These are phyloP conservation scores for Nakazawaea peltata DNA, from an alignment of 805 yeast genomes.

Conservation along the genomic window DNA sequence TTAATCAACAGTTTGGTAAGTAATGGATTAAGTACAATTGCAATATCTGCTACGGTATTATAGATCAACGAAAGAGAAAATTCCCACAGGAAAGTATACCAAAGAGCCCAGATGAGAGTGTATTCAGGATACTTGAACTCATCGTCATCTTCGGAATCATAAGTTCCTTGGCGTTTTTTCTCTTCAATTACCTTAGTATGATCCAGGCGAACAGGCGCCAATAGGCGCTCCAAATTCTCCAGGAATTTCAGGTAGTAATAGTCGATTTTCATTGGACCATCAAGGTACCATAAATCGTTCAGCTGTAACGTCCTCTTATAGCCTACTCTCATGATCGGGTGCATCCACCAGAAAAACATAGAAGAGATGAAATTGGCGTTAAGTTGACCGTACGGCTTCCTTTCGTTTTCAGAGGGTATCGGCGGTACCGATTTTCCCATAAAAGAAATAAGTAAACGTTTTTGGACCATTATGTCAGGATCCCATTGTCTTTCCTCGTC, in stretches of 20 bases:
- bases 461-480: constrained; percentile 15
- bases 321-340: constrained; percentile 56
- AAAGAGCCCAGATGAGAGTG: constrained; percentile 34
- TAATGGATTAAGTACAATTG: constrained; percentile 28
- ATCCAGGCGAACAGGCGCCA: constrained; percentile 16
- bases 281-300: constrained; percentile 48
- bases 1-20: constrained; percentile 28
- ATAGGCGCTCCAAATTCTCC: constrained; percentile 21
- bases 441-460: constrained; percentile 25
- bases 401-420: constrained; percentile 41
- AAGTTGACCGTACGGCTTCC: constrained; percentile 35
- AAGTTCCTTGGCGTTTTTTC: constrained; percentile 25
- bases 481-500: not conserved
- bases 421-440: constrained; percentile 37
- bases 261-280: constrained; percentile 34
- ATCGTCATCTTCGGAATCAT: constrained; percentile 20
- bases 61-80: constrained; percentile 30
- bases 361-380: constrained; percentile 31
- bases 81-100: constrained; percentile 31
- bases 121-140: constrained; percentile 17
- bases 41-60: not conserved
- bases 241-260: constrained; percentile 26
- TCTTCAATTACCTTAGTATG: constrained; percentile 22
- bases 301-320: constrained; percentile 64
- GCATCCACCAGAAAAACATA: constrained; percentile 57